A percentile compares a stretch with the other conserved stretches of the same genome.
Conservation (phyloP, 2,329 filamentous ascomycete genomes). For the Zymoseptoria brevis region DNA sequence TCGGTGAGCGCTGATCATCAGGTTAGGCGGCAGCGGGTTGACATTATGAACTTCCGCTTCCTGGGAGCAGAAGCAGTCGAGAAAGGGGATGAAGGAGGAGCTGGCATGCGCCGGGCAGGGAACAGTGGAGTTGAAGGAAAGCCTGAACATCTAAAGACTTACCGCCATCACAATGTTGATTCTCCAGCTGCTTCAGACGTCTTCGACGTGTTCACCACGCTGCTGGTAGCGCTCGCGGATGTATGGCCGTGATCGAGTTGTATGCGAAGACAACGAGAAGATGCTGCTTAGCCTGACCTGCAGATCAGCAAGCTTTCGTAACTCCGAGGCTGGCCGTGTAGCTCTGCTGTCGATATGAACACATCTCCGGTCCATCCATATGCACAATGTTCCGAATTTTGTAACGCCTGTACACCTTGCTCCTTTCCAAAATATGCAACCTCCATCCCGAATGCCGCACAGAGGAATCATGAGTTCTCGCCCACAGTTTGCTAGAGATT, state of each 20-base stretch:
- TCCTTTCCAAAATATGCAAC: background rate
- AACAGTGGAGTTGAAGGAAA: background rate
- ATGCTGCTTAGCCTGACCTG: background rate
- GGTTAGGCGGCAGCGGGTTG: background rate
- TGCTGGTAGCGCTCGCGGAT: too few relatives aligned
- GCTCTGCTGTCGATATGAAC: background rate
- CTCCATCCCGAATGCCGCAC: background rate
- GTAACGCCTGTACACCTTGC: background rate
- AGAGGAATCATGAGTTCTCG: slow-evolving; percentile 7
- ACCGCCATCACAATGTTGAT: background rate
- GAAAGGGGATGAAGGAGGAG: background rate
- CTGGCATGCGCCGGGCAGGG: background rate
- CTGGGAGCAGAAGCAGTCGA: background rate
- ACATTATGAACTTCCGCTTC: background rate
- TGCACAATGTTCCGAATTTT: background rate
- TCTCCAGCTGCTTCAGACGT: background rate
- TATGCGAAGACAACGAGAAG: background rate
- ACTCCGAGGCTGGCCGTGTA: background rate
- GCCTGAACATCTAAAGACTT: background rate
- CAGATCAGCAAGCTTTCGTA: background rate
- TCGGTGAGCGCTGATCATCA: background rate
- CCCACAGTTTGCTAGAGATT: slow-evolving; percentile 10
- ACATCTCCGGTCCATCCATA: background rate
- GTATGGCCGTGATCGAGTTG: background rate
- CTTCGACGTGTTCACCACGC: background rate